Conservation (phyloP, 2,329 filamentous ascomycete genomes). For the Hypomyces rosellus region DNA sequence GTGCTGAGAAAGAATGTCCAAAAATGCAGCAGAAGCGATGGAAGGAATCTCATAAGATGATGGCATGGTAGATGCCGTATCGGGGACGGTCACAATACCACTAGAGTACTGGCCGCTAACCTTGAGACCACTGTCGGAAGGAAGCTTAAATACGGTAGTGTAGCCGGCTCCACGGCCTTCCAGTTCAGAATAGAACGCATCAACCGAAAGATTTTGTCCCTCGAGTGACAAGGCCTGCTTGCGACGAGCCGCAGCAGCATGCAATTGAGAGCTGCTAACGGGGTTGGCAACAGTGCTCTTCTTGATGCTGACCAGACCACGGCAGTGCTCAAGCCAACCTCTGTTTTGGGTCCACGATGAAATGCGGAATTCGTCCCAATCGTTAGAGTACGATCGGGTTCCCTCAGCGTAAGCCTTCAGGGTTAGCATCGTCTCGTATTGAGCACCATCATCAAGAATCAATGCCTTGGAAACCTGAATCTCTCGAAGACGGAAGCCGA, state of each 20-base stretch:
- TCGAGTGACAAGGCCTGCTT: slow-evolving; percentile 2
- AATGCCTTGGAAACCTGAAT: slow-evolving; percentile 22
- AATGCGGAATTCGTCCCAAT: slow-evolving; percentile 52
- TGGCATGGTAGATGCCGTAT: slow-evolving; percentile 41
- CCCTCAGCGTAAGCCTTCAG: slow-evolving; percentile 23
- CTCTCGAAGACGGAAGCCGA: slow-evolving; percentile 18
- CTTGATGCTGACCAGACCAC: slow-evolving; percentile 41
- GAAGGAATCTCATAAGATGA: slow-evolving; percentile 35
- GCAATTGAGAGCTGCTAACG: slow-evolving; percentile 13
- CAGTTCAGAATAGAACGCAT: slow-evolving; percentile 22
- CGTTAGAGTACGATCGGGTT: slow-evolving; percentile 29
- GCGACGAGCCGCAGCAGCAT: slow-evolving; percentile 11
- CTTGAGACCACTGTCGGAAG: slow-evolving; percentile 9
- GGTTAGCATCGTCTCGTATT: slow-evolving; percentile 21
- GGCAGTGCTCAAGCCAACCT: slow-evolving; percentile 54
- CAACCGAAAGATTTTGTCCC: slow-evolving; percentile 9
- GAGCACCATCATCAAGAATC: slow-evolving; percentile 19
- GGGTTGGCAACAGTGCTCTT: slow-evolving; percentile 17
- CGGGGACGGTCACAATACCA: slow-evolving; percentile 30
- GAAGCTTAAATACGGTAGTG: slow-evolving; percentile 18
- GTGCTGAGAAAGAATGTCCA: slow-evolving; percentile 40
- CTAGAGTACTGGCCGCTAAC: slow-evolving; percentile 14
- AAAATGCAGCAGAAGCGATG: slow-evolving; percentile 39
- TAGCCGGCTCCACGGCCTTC: slow-evolving; percentile 20
- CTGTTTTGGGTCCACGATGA: slow-evolving; percentile 45